Evolutionary conservation across 345 rosid species (phyloP), one percentile per base, ranked within the genome.

Genomic region (Salix koriyanagi): DNA sequence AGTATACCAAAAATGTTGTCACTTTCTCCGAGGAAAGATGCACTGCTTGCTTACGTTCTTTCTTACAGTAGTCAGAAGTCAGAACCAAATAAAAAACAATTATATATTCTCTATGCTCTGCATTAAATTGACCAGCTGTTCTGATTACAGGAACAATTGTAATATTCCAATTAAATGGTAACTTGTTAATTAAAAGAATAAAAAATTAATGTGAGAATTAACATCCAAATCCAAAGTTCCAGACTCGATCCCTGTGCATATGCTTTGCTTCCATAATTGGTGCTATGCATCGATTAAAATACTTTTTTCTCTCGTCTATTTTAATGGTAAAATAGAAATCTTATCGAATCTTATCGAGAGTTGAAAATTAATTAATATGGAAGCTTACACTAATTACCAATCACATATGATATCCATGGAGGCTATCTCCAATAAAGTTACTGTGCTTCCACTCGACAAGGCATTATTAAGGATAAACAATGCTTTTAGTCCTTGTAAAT

Each of bases 401-500:
- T 54, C 71, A 77, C 41, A 64, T 25, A 46, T 11, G 37, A 52
- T n/a, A 56, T n/a, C 26, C 28, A 4, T 56, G 1, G 62, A 56
- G 5, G 62, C 12, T 32, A 69, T 69, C 77, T 71, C 81, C 85
- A 81, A 75, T 81, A 83, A 69, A 76, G 41, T 41, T 75, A 52
- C 71, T 42, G 13, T 69, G 18, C 5, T n/a, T 66, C 19, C 32
- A 67, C 65, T 56, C 10, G 3, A 7, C 6, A 23, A 58, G 9
- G 5, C 28, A n/a, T n/a, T 56, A 56, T 18, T 18, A 19, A 52
- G 23, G 2, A 54, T 8, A 19, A 5, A 50, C 0, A 1, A 15
- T 16, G 25, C 0, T 2, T n/a, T 54, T 21, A n/a, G 13, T 8
- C 25, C 61, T 56, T 7, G 1, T 21, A 21, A 23, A 0, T 56